These are phyloP conservation scores for Phtheirospermum japonicum DNA, from an alignment of 257 asterid species.

Conservation along the genomic window DNA sequence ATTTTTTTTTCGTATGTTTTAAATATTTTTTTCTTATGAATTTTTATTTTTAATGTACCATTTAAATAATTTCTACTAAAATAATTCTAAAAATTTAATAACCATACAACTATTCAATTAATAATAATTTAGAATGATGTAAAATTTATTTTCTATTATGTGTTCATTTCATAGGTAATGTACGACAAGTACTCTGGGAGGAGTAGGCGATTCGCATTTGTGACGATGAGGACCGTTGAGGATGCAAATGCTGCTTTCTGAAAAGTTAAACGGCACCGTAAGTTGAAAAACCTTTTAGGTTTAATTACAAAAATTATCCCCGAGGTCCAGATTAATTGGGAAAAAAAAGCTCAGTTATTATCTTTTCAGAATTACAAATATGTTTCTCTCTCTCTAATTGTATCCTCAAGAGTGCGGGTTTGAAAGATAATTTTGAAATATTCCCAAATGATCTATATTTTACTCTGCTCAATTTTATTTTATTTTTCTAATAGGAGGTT, in stretches of 20 bases:
- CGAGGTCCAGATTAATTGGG: neutral
- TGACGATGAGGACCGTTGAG: conserved; percentile 75
- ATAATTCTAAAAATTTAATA: too few species aligned
- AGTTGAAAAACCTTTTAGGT: conserved; percentile 11
- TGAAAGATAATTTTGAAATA: too few species aligned
- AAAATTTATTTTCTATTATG: too few species aligned
- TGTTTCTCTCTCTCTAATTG: neutral
- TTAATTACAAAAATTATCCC: neutral
- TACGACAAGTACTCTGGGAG: conserved; percentile 85
- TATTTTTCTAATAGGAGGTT: conserved; percentile 45
- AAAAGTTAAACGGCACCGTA: conserved; percentile 83
- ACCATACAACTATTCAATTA: too few species aligned
- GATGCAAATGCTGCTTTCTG: conserved; percentile 74
- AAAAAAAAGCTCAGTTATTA: neutral
- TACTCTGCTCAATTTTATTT: neutral
- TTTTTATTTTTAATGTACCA: too few species aligned
- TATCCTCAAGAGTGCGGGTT: neutral
- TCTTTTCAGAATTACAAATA: neutral
- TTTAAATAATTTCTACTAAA: too few species aligned
- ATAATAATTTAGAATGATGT: too few species aligned
- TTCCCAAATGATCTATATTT: too few species aligned
- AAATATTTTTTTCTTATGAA: too few species aligned
- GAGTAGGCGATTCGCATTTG: conserved; percentile 88
- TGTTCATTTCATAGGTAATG: conserved; percentile 69
- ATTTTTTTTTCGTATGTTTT: too few species aligned